Conservation (phyloP, 306 rosid genomes). For the Medicago truncatula region MtrunA17r5.0-ANR NC_053048.1:37760001-37760500, state of each 20-base stretch:
- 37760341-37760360: slow-evolving; percentile 29
- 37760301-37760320: slow-evolving; percentile 18
- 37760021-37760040: slow-evolving; percentile 94
- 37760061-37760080: slow-evolving; percentile 96
- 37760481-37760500: slow-evolving; percentile 77
- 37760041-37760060: slow-evolving; percentile 98
- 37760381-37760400: background rate
- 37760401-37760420: slow-evolving; percentile 19
- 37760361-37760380: background rate
- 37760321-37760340: slow-evolving; percentile 19
- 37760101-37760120: slow-evolving; percentile 50
- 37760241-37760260: slow-evolving; percentile 85
- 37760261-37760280: slow-evolving; percentile 70
- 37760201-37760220: slow-evolving; percentile 87
- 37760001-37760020: slow-evolving; percentile 78
- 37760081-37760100: slow-evolving; percentile 89
- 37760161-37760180: slow-evolving; percentile 99
- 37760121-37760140: slow-evolving; percentile 65
- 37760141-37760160: slow-evolving; percentile 98
- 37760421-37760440: slow-evolving; percentile 50
- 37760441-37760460: slow-evolving; percentile 73
- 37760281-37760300: slow-evolving; percentile 73
- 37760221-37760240: slow-evolving; percentile 83
- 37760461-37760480: slow-evolving; percentile 91
- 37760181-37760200: slow-evolving; percentile 90